A percentile compares a stretch with the other conserved stretches of the same genome.
Evolutionary conservation across 78 protist genomes (phyloP).

Genomic region (Dictyostelium firmibasis): DNA sequence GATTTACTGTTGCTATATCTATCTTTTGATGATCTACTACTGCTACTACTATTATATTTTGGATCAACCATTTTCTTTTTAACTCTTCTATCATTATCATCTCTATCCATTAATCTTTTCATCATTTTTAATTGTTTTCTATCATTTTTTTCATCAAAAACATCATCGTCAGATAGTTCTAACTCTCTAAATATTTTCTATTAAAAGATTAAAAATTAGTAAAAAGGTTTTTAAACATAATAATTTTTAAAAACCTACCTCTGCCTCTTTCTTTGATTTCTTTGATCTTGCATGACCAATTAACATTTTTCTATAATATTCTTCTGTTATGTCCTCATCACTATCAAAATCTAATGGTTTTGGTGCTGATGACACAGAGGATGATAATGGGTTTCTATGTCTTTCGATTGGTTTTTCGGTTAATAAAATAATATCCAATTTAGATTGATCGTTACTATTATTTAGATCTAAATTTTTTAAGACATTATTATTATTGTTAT

Average conservation of each 20-base stretch:
- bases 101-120: conserved; percentile 44
- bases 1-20: neutral
- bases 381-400: neutral
- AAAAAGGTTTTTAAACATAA: too few relatives aligned
- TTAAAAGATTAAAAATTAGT: neutral
- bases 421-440: conserved; percentile 2
- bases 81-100: neutral
- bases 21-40: conserved; percentile 16
- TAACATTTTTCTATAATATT: conserved; percentile 48
- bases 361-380: neutral
- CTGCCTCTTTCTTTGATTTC: conserved; percentile 16
- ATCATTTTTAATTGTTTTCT: conserved; percentile 18
- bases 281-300: neutral
- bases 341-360: conserved; percentile 1
- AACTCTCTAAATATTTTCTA: neutral
- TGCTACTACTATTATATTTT: neutral
- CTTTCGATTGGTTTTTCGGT: neutral
- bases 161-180: conserved; percentile 41
- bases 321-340: conserved; percentile 28
- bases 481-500: neutral
- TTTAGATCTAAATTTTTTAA: conserved; percentile 6
- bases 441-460: conserved; percentile 3
- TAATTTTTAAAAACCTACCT: too few relatives aligned
- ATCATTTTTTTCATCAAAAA: conserved; percentile 13
- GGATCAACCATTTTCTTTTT: conserved; percentile 29